These are phyloP conservation scores for Mycena sanguinolenta DNA, from an alignment of 768 basidiomycete species.

Conservation along the genomic window DNA sequence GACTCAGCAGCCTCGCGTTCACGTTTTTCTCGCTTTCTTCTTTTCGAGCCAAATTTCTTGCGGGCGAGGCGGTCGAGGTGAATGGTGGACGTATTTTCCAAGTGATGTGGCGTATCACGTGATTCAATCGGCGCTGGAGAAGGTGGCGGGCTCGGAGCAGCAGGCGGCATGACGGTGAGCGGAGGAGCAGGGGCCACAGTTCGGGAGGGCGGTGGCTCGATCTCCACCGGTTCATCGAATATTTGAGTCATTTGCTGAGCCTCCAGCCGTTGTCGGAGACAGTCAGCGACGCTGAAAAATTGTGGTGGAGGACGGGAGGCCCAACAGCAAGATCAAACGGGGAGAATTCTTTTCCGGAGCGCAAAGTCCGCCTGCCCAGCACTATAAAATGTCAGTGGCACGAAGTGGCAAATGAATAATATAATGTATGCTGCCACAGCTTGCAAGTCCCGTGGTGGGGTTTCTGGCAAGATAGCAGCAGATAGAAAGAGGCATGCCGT, in stretches of 20 bases:
- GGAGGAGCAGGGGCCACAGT: too few relatives aligned
- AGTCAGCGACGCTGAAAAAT: background rate
- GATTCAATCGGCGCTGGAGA: background rate
- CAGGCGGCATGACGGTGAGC: background rate
- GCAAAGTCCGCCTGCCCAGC: background rate
- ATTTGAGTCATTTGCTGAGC: background rate
- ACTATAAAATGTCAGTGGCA: background rate
- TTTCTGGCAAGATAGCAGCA: background rate
- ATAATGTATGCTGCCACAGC: background rate
- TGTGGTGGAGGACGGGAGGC: background rate
- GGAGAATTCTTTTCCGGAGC: constrained; percentile 2
- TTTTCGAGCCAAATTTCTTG: background rate
- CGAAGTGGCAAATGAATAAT: background rate
- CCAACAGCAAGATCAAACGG: background rate
- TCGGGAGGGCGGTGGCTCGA: too few relatives aligned
- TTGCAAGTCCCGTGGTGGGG: background rate
- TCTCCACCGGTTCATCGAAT: background rate
- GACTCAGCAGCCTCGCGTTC: background rate
- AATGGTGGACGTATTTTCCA: background rate
- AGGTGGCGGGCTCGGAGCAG: background rate
- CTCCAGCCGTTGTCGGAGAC: background rate
- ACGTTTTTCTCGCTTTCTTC: background rate
- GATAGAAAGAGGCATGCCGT: background rate
- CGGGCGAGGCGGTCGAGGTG: background rate
- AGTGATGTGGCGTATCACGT: background rate